These are phyloP conservation scores for Drechslerella coelobrocha DNA, from an alignment of 2,329 filamentous ascomycete genomes.

Conservation along the genomic window DNA sequence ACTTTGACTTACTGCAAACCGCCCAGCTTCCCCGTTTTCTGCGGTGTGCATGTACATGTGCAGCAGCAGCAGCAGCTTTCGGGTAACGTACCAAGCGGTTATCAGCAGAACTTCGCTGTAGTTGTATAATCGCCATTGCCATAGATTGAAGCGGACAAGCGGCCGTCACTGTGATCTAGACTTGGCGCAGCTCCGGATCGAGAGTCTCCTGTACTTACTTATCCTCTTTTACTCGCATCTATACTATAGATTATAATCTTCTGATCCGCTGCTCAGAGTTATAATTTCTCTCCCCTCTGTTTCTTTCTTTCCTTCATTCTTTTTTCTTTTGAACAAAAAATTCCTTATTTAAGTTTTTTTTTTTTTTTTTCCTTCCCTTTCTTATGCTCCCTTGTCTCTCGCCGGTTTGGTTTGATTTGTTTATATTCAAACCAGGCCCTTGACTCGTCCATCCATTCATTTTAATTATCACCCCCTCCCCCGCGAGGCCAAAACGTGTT, in stretches of 20 bases:
- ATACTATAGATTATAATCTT: neutral
- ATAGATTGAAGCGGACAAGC: neutral
- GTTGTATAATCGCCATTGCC: neutral
- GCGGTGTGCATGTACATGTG: conserved; percentile 6
- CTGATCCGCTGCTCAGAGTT: neutral
- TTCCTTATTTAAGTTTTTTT: neutral
- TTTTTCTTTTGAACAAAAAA: conserved; percentile 3
- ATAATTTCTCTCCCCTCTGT: conserved; percentile 1
- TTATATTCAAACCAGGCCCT: conserved; percentile 4
- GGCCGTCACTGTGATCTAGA: neutral
- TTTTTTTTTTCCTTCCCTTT: neutral
- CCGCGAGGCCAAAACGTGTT: neutral
- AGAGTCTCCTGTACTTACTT: neutral
- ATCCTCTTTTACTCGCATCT: neutral
- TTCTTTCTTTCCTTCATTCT: neutral
- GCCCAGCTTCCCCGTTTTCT: conserved; percentile 8
- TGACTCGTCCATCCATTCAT: conserved; percentile 1
- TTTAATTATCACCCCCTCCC: conserved; percentile 1
- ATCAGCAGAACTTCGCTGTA: conserved; percentile 4
- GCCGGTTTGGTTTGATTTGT: conserved; percentile 10
- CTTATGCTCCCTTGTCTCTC: neutral
- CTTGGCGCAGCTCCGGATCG: conserved; percentile 2
- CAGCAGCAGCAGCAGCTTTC: neutral
- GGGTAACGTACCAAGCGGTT: conserved; percentile 5
- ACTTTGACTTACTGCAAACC: neutral